Conservation (phyloP, 768 basidiomycete genomes). For the Xerocomus brunneocitrinus region DNA sequence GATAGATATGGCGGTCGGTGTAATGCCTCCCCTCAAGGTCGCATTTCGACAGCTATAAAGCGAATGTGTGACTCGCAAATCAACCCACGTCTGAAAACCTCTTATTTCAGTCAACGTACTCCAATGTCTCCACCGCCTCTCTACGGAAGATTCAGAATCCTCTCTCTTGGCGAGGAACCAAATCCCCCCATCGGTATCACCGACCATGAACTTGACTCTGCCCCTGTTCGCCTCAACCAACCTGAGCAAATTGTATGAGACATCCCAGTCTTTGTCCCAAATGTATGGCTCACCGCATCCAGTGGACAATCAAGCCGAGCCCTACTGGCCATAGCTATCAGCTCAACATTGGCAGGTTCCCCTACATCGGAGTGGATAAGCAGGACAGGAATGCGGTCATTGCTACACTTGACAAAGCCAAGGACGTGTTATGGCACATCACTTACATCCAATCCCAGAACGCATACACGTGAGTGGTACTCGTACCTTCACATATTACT, state of each 20-base stretch:
- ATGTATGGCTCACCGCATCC: neutral
- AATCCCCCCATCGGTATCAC: neutral
- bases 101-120: neutral
- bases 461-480: neutral
- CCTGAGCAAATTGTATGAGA: neutral
- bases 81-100: no score
- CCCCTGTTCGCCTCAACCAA: neutral
- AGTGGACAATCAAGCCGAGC: neutral
- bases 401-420: neutral
- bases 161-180: neutral
- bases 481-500: no score
- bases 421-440: neutral
- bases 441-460: neutral
- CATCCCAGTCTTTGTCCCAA: neutral
- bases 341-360: neutral
- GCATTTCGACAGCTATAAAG: no score
- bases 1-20: no score
- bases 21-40: no score
- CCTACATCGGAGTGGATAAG: neutral
- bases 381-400: neutral
- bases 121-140: neutral
- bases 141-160: neutral
- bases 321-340: neutral
- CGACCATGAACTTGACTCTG: neutral
- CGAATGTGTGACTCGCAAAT: no score